Evolutionary conservation across 1,284 basidiomycete genomes (phyloP).

Genomic region (Boletus semigastroideus): DNA sequence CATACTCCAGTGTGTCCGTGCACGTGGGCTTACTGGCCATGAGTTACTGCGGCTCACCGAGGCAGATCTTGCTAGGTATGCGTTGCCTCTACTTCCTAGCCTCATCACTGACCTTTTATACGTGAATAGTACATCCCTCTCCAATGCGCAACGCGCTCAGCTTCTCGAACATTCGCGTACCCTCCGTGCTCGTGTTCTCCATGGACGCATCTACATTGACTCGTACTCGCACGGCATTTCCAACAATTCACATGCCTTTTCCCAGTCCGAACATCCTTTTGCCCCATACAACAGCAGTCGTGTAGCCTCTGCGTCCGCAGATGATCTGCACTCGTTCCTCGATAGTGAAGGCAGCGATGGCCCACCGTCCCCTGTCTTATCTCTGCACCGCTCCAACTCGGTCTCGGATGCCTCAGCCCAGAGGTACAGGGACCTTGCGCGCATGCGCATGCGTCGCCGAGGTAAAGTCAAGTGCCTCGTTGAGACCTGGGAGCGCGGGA

Average conservation of each 20-base stretch:
- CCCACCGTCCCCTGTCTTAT: slow-evolving; percentile 18
- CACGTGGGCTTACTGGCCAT: slow-evolving; percentile 27
- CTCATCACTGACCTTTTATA: background rate
- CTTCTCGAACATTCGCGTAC: slow-evolving; percentile 24
- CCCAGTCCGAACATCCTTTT: background rate
- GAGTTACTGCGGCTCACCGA: slow-evolving; percentile 30
- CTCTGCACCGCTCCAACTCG: slow-evolving; percentile 27
- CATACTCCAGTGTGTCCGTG: slow-evolving; percentile 24
- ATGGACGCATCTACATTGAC: slow-evolving; percentile 24
- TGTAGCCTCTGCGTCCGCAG: slow-evolving; percentile 24
- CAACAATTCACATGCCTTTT: slow-evolving; percentile 10
- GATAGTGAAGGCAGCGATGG: background rate
- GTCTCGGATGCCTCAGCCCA: slow-evolving; percentile 27
- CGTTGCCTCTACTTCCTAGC: background rate
- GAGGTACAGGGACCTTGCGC: slow-evolving; percentile 34
- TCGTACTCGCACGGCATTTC: slow-evolving; percentile 19
- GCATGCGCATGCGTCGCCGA: slow-evolving; percentile 28
- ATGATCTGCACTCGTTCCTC: slow-evolving; percentile 21
- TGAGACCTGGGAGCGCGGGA: slow-evolving; percentile 29
- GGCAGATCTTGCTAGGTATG: slow-evolving; percentile 24
- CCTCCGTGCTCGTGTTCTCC: slow-evolving; percentile 29
- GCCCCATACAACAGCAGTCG: slow-evolving; percentile 10
- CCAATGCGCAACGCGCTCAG: slow-evolving; percentile 18
- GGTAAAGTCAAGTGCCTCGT: slow-evolving; percentile 35
- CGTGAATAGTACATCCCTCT: slow-evolving; percentile 22